Base-by-base conservation (phyloP, 345 rosid species). In the Orychophragmus violaceus region DNA sequence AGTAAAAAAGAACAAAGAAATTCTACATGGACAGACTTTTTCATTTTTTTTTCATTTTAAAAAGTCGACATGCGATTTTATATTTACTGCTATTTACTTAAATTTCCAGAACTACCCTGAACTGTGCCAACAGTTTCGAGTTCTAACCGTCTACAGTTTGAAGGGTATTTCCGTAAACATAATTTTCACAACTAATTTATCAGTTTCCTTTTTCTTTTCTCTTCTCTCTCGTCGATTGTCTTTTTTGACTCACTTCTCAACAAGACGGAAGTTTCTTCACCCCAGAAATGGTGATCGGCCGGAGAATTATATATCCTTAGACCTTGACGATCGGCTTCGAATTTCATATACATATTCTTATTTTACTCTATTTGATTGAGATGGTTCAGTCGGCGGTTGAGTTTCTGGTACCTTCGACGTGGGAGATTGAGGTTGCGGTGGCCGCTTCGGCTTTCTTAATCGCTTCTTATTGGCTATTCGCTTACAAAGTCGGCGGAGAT, bases 371-470 rank as follows among this genome's bases (percentile, higher is more conserved):
- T 23, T 11, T 75, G 82, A 64, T 81, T 44, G 82, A 76, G 42
- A 64, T 74, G 77, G 77, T 73, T 67, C 71, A 50, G 68, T 65
- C 39, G 9, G 44, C 62, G 22, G 76, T 76, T 56, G 86, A 74
- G 59, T 68, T 82, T 55, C 74, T 93, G 74, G 54, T 90, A 42
- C 99, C 95, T 35, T 88, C 97, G 3, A 75, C 83, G 85, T 93
- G 97, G 99, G 97, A 94, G 85, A 53, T 90, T 73, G 62, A 85
- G 68, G 91, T 94, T 29, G 79, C 87, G 16, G 62, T 88, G 59
- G 90, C 81, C 5, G 90, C 94, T 35, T 81, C 92, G 18, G 39
- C 76, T 11, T 86, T 86, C 66, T 75, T 85, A 56, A 82, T 85
- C 75, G 75, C 49, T 17, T 79, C 89, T 9, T 86, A 78, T 63